Evolutionary conservation across 192 early-diverging fungal genomes (phyloP), one percentile per base, ranked within the genome.

Genomic region (Polychytrium aggregatum): DNA sequence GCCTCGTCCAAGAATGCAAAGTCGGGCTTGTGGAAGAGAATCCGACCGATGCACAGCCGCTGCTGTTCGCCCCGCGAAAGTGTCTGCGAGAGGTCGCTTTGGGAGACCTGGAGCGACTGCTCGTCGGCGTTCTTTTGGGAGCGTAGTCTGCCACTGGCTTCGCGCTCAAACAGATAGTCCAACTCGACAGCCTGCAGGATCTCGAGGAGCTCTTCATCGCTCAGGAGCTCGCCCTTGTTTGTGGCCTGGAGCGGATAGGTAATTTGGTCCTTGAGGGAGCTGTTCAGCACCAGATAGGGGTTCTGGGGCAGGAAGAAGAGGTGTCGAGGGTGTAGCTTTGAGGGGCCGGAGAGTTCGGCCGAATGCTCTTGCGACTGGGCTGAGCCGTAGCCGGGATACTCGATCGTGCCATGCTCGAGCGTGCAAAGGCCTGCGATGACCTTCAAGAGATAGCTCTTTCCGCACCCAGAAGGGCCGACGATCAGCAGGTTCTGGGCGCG

Each of bases 181-280:
- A 98, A 59, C 44, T 85, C 83, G 27, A 94, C 89, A 18, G 81
- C 68, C 17, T 82, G 68, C 16, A 98, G 68, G 43, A 95, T 79
- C 8, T 67, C 65, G 40, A 73, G 59, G 14, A 96, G 62, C n/a
- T 88, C 72, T 13, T 67, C 64, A 48, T 93, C 90, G 29, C 76
- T 71, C 13, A 70, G 41, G 13, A 4, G 5, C 16, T 21, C 39
- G 46, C 50, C 35, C 35, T 70, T 67, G 2, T 67, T 52, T 16
- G 76, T 79, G 54, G 87, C 81, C n/a, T n/a, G n/a, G n/a, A n/a
- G n/a, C 14, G 93, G 93, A 58, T 98, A 98, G 37, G 90, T 86
- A 44, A 98, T 82, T 51, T 94, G 90, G 50, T 91, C 87, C 22
- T 83, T 74, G 28, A 94, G 66, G 0, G 86, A 86, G 37, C 87